phyloP scores from a whole-genome alignment of 2,329 filamentous ascomycete genomes.

The Immersiporthe knoxdaviesiana region DNA sequence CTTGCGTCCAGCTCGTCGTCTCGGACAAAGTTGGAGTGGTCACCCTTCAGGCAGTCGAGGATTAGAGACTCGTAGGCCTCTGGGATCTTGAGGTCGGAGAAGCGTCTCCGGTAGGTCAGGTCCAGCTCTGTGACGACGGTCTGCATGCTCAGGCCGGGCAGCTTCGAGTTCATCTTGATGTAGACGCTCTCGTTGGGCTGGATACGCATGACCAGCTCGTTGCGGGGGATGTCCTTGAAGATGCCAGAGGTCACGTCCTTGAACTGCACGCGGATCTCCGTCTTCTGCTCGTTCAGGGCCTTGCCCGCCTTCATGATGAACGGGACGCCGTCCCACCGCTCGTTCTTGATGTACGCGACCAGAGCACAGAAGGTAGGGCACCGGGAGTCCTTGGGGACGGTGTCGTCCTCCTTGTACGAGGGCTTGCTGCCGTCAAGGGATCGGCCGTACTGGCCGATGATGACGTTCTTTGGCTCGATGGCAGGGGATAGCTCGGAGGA shows the following conservation, averaged over 20 bases:
- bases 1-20: conserved; percentile 96
- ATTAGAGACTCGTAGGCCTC: conserved; percentile 99
- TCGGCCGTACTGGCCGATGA: conserved; percentile 97
- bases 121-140: conserved; percentile 98
- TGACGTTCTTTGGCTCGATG: conserved; percentile 99
- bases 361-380: conserved; percentile 98
- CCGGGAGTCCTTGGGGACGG: conserved; percentile 93
- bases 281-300: conserved; percentile 99
- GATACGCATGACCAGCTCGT: conserved; percentile 98
- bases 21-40: conserved; percentile 99
- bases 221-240: conserved; percentile 99
- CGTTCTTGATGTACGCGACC: conserved; percentile 98
- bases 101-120: conserved; percentile 94
- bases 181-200: conserved; percentile 99
- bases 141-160: conserved; percentile 98
- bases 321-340: conserved; percentile 97
- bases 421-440: conserved; percentile 96
- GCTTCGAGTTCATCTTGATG: conserved; percentile 99
- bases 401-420: conserved; percentile 97
- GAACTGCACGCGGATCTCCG: conserved; percentile 98
- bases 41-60: conserved; percentile 95
- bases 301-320: conserved; percentile 99
- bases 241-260: conserved; percentile 99
- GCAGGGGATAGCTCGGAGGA: conserved; percentile 89
- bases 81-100: conserved; percentile 98